Evolutionary conservation across 2,329 filamentous ascomycete species (phyloP), one percentile per base, ranked within the genome.

Genomic region (Curvularia hawaiiensis): DNA sequence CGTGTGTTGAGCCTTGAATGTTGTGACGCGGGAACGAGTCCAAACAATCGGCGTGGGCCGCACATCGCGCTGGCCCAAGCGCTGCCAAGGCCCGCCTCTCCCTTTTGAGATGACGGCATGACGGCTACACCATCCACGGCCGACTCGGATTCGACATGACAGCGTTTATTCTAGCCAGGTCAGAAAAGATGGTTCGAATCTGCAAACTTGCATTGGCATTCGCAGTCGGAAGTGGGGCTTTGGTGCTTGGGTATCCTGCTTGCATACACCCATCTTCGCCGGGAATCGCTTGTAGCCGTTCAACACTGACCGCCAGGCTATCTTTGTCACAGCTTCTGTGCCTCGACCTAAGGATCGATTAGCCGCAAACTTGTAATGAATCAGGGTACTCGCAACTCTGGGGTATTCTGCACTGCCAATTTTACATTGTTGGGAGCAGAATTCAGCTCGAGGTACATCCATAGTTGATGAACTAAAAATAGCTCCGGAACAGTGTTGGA

Each of bases 21-120:
- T 64, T 64, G 61, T 64, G 61, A 63, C 54, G 55, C 59, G 56
- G 56, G 45, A 58, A 58, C 54, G 51, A 63, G 38, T 53, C 61
- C 61, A 66, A 67, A 67, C 63, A 66, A 64, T 64, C 58, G 52
- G 56, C 26, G 62, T 53, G 54, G 60, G 54, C 58, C 50, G 49
- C 40, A n/a, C 44, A 51, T 51, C 63, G 54, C 61, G 59, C 52
- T 56, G 60, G 61, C 58, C 54, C 56, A 54, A 63, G 66, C 63
- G 45, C 54, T 22, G 52, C 60, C 60, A 59, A 61, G 53, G 28
- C 35, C 39, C 12, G 26, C 52, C 35, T 55, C 41, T 50, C 56
- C 56, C 31, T 43, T 50, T 58, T 38, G 28, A 48, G 55, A 40
- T 24, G 46, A 47, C 35, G 44, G 39, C 26, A 28, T 41, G n/a